A percentile compares a stretch with the other conserved stretches of the same genome.
phyloP scores from a whole-genome alignment of 176 grass and related monocot species.

The Rhynchospora breviuscula region DNA sequence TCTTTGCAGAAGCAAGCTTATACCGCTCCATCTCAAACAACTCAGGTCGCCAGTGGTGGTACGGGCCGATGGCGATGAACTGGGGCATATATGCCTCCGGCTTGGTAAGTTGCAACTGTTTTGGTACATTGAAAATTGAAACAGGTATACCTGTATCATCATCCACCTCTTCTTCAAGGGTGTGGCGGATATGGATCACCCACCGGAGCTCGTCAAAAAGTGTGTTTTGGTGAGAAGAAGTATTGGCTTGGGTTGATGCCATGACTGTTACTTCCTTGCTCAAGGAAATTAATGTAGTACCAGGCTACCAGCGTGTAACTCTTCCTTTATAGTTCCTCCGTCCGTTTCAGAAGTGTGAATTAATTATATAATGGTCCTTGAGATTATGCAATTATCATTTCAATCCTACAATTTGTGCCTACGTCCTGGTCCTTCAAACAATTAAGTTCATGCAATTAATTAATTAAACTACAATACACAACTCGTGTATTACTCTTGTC shows the following conservation, averaged over 20 bases:
- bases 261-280: background rate
- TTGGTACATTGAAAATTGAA: conserved; percentile 71
- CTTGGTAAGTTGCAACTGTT: conserved; percentile 48
- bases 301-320: background rate
- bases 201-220: conserved; percentile 66
- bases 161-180: conserved; percentile 46
- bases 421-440: background rate
- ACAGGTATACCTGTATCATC: conserved; percentile 56
- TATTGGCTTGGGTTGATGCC: conserved; percentile 11
- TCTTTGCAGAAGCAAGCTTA: conserved; percentile 62
- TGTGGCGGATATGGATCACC: conserved; percentile 62
- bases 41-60: conserved; percentile 76
- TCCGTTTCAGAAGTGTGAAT: background rate
- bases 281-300: background rate
- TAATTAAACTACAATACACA: background rate
- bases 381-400: background rate
- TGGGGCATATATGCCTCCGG: conserved; percentile 65
- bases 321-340: background rate
- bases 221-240: conserved; percentile 12
- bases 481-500: background rate
- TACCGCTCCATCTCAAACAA: conserved; percentile 89
- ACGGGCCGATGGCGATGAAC: conserved; percentile 65
- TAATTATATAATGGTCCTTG: background rate
- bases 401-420: background rate
- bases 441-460: background rate